Evolutionary conservation across 352 stramenopile species (phyloP).

Genomic region (Globisporangium sylvaticum): DNA sequence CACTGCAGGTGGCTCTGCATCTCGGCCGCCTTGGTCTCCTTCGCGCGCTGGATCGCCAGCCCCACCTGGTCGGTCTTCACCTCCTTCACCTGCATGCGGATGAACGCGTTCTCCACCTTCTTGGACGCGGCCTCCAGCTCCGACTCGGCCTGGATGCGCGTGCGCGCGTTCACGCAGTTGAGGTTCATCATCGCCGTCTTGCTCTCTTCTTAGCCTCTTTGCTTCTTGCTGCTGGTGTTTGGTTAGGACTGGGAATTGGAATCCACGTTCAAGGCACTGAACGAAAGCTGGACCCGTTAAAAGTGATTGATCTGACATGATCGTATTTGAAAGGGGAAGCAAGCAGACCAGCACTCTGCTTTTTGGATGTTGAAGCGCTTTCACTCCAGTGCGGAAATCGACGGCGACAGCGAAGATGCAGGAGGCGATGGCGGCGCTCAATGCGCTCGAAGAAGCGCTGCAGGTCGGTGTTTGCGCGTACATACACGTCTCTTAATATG

Average conservation of each 20-base stretch:
- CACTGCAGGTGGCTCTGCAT: slow-evolving; percentile 55
- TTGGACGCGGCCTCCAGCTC: slow-evolving; percentile 69
- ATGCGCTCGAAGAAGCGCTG: slow-evolving; percentile 30
- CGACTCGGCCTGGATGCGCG: slow-evolving; percentile 47
- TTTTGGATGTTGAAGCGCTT: slow-evolving; percentile 21
- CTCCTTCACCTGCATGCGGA: slow-evolving; percentile 55
- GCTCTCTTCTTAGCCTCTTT: background rate
- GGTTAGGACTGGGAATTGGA: background rate
- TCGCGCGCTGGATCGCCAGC: slow-evolving; percentile 34
- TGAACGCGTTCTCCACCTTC: slow-evolving; percentile 53
- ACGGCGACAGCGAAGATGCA: slow-evolving; percentile 8
- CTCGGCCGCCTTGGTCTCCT: slow-evolving; percentile 31
- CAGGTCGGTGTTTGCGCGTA: slow-evolving; percentile 16
- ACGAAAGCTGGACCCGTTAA: slow-evolving; percentile 9
- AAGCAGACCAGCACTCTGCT: slow-evolving; percentile 24
- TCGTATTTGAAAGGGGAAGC: slow-evolving; percentile 16
- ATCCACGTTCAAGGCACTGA: background rate
- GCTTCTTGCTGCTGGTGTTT: background rate
- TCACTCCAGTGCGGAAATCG: slow-evolving; percentile 1
- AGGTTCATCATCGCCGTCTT: slow-evolving; percentile 36
- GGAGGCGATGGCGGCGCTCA: slow-evolving; percentile 23
- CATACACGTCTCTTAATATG: background rate
- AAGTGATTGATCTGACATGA: slow-evolving; percentile 11
- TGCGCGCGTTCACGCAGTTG: slow-evolving; percentile 64
- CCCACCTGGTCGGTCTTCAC: slow-evolving; percentile 33